phyloP scores from a whole-genome alignment of 129 eudicot genomes.

The Logfia minima region DNA sequence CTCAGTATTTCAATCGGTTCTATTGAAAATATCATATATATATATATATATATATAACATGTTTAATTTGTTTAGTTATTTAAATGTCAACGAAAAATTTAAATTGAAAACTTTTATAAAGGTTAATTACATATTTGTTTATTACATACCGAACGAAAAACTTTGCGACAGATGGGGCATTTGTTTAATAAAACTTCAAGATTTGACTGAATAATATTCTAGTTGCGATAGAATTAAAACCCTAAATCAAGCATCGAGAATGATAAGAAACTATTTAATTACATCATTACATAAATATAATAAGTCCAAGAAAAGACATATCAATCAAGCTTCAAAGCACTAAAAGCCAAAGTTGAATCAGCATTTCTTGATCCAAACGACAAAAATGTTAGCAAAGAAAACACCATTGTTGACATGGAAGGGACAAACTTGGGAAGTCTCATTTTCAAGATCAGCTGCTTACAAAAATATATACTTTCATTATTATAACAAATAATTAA shows the following conservation, averaged over 20 bases:
- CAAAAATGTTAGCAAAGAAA: slow-evolving; percentile 20
- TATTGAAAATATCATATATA: too few species aligned
- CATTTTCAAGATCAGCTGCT: slow-evolving; percentile 47
- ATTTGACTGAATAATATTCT: too few species aligned
- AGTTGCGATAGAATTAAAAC: background rate
- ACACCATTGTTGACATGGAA: slow-evolving; percentile 22
- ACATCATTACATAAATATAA: background rate
- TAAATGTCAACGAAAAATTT: too few species aligned
- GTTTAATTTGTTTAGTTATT: too few species aligned
- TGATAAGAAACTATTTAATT: background rate
- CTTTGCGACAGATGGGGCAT: too few species aligned
- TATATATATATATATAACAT: too few species aligned
- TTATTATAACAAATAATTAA: background rate
- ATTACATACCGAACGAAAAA: too few species aligned
- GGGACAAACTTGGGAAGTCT: slow-evolving; percentile 44
- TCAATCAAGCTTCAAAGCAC: slow-evolving; percentile 27
- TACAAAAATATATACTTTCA: slow-evolving; percentile 11
- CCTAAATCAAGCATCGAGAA: background rate
- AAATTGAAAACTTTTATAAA: too few species aligned
- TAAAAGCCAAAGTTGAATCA: slow-evolving; percentile 24
- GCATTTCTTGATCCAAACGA: slow-evolving; percentile 34
- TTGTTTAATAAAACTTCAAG: too few species aligned
- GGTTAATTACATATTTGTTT: too few species aligned
- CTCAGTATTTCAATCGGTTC: too few species aligned
- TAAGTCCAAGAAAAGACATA: slow-evolving; percentile 14